A percentile compares a stretch with the other conserved stretches of the same genome.
phyloP scores from a whole-genome alignment of 148 eudicot genomes.

The Drosera capensis region DNA sequence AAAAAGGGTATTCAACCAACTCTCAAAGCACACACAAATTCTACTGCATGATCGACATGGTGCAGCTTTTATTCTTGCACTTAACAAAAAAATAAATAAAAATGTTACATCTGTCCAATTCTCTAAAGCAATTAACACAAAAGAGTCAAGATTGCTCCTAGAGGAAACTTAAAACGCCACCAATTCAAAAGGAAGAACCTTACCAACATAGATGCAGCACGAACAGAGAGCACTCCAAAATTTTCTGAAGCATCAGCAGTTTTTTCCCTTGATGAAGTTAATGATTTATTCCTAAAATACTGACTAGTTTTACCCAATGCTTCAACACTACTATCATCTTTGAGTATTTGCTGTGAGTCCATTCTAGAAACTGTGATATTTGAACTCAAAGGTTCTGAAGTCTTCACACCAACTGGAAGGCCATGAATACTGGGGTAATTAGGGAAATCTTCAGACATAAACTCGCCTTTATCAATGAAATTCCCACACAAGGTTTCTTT shows the following conservation, averaged over 20 bases:
- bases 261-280: slow-evolving; percentile 24
- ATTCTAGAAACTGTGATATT: slow-evolving; percentile 16
- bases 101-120: background rate
- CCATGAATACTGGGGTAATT: slow-evolving; percentile 29
- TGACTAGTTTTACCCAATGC: slow-evolving; percentile 16
- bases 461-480: slow-evolving; percentile 19
- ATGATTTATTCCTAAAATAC: slow-evolving; percentile 11
- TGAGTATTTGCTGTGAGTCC: slow-evolving; percentile 13
- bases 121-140: background rate
- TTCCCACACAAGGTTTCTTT: slow-evolving; percentile 19
- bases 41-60: too few species aligned
- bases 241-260: slow-evolving; percentile 24
- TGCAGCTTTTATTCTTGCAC: too few species aligned
- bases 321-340: slow-evolving; percentile 15
- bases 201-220: slow-evolving; percentile 99
- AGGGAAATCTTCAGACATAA: slow-evolving; percentile 17
- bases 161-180: background rate
- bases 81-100: too few species aligned
- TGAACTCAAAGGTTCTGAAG: slow-evolving; percentile 21
- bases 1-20: too few species aligned
- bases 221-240: slow-evolving; percentile 63
- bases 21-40: too few species aligned
- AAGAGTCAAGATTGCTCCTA: background rate
- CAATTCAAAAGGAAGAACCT: slow-evolving; percentile 5
- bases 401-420: slow-evolving; percentile 83